Percentiles rank a stretch among this genome's conserved stretches.
phyloP scores from a whole-genome alignment of 306 rosid species.

The Herpetospermum pedunculosum region DNA sequence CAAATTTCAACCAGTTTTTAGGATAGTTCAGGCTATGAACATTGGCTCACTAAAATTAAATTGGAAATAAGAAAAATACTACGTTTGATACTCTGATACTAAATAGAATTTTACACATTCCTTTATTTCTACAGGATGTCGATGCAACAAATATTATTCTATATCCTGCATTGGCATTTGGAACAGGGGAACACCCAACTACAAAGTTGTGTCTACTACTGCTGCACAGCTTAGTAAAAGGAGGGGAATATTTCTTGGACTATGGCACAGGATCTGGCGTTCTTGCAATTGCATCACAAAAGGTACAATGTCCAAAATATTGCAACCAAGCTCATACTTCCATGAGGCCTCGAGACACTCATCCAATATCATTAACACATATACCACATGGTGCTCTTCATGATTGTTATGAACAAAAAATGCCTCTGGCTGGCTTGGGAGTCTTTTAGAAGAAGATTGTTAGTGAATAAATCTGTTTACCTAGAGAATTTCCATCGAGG shows the following conservation, averaged over 20 bases:
- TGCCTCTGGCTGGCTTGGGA: background rate
- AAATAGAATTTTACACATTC: background rate
- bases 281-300: conserved; percentile 77
- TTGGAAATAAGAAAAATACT: background rate
- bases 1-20: background rate
- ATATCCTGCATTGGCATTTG: conserved; percentile 79
- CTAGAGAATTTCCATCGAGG: background rate
- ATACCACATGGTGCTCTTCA: background rate
- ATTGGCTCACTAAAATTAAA: background rate
- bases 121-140: conserved; percentile 31
- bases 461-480: background rate
- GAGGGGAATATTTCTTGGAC: conserved; percentile 72
- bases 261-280: conserved; percentile 94
- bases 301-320: conserved; percentile 33
- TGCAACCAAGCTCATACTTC: background rate
- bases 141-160: conserved; percentile 73
- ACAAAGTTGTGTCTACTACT: conserved; percentile 74
- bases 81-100: background rate
- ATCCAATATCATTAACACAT: background rate
- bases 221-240: conserved; percentile 44
- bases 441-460: background rate
- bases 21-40: background rate
- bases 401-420: background rate
- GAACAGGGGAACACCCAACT: conserved; percentile 82
- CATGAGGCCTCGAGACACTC: background rate